Percentiles rank a stretch among this genome's conserved stretches.
phyloP scores from a whole-genome alignment of 2,329 filamentous ascomycete species.

The Sporothrix humicola region DNA sequence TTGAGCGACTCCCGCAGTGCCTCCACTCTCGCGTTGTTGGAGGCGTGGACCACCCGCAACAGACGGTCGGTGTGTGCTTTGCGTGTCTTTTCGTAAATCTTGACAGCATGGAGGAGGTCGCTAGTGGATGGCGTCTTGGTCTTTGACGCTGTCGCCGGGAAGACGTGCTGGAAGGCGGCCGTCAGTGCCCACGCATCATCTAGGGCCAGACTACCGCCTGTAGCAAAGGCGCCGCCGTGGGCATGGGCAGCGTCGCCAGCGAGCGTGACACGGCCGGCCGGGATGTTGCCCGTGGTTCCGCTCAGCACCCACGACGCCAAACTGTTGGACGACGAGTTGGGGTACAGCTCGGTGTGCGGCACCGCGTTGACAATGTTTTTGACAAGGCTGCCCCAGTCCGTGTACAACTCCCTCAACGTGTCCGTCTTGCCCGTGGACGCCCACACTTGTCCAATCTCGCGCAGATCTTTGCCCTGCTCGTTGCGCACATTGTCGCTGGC shows the following conservation, averaged over 20 bases:
- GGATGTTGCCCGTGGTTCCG: slow-evolving; percentile 28
- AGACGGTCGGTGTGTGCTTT: slow-evolving; percentile 51
- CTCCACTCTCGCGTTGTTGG: slow-evolving; percentile 42
- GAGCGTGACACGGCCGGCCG: slow-evolving; percentile 45
- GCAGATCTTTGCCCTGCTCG: neutral
- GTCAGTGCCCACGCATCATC: slow-evolving; percentile 52
- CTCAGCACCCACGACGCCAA: slow-evolving; percentile 52
- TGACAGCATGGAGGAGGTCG: too few relatives aligned
- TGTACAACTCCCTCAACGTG: slow-evolving; percentile 47
- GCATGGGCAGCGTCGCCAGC: slow-evolving; percentile 47
- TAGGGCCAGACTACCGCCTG: slow-evolving; percentile 49
- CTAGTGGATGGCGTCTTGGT: too few relatives aligned
- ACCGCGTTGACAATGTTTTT: slow-evolving; percentile 49
- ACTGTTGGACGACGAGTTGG: slow-evolving; percentile 50
- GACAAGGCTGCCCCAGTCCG: slow-evolving; percentile 52
- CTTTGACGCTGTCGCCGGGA: too few relatives aligned
- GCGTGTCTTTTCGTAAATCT: slow-evolving; percentile 51
- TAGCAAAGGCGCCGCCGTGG: slow-evolving; percentile 51
- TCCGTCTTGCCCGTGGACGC: slow-evolving; percentile 48
- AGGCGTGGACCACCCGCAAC: slow-evolving; percentile 45
- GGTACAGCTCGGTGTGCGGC: slow-evolving; percentile 50
- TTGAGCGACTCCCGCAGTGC: slow-evolving; percentile 28
- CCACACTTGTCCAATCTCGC: slow-evolving; percentile 47
- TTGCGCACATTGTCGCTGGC: slow-evolving; percentile 37
- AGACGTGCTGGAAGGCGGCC: slow-evolving; percentile 48